Conservation (phyloP, 495 filamentous ascomycete genomes). For the Acidiella bohemica region DNA sequence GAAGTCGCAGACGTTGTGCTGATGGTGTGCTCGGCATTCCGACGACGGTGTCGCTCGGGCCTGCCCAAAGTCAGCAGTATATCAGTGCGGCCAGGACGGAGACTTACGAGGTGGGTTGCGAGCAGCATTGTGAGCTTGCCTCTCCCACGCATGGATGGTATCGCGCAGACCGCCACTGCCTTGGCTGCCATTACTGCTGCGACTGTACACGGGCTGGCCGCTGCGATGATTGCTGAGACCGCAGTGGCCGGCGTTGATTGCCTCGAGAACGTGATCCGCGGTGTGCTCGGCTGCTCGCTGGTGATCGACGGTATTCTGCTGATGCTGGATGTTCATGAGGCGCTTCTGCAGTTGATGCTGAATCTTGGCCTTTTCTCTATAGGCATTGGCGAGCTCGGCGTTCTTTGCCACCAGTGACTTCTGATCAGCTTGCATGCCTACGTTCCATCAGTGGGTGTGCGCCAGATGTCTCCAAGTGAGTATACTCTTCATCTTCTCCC, state of each 20-base stretch:
- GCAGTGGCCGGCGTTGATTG: not conserved
- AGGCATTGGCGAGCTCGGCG: constrained; percentile 54
- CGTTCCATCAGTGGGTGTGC: not conserved
- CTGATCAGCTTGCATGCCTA: constrained; percentile 53
- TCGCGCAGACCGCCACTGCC: constrained; percentile 5
- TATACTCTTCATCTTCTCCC: constrained; percentile 44
- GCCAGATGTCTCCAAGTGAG: not conserved
- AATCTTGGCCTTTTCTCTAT: constrained; percentile 60
- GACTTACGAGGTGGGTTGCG: constrained; percentile 10
- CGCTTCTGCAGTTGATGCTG: constrained; percentile 69
- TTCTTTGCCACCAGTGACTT: constrained; percentile 61
- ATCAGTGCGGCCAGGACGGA: no score
- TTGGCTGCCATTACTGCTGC: constrained; percentile 39
- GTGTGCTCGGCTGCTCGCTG: constrained; percentile 57
- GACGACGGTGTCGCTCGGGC: no score
- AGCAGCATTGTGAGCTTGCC: not conserved
- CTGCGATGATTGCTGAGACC: constrained; percentile 20
- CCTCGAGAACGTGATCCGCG: constrained; percentile 36
- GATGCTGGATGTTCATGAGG: constrained; percentile 69
- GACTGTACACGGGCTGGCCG: constrained; percentile 25
- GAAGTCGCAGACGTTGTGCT: no score
- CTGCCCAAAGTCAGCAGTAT: no score
- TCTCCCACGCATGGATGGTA: constrained; percentile 9
- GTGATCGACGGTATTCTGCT: constrained; percentile 54
- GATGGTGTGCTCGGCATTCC: no score